Conservation (phyloP, 2,329 filamentous ascomycete species). For the Ceratocystis huliohia region DNA sequence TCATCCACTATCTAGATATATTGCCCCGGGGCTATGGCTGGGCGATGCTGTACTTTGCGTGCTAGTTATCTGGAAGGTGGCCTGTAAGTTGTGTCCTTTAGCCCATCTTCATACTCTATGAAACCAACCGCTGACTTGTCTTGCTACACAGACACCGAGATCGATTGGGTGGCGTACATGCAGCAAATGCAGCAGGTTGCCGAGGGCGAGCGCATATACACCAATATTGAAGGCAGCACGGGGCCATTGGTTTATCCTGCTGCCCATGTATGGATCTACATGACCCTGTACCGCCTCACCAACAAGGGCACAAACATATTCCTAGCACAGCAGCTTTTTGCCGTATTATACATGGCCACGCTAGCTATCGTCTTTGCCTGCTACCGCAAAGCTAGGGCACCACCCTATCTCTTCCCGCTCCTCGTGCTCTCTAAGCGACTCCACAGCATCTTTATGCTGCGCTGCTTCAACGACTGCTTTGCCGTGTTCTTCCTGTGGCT, state of each 20-base stretch:
- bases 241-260: constrained; percentile 93
- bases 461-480: constrained; percentile 93
- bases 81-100: constrained; percentile 47
- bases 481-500: constrained; percentile 72
- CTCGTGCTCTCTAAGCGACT: constrained; percentile 81
- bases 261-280: constrained; percentile 85
- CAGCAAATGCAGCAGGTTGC: constrained; percentile 72
- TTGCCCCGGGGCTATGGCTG: constrained; percentile 51
- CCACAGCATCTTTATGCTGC: constrained; percentile 83
- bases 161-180: constrained; percentile 97
- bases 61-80: constrained; percentile 65
- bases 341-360: constrained; percentile 61
- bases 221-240: constrained; percentile 70
- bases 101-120: neutral
- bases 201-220: constrained; percentile 78
- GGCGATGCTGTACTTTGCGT: constrained; percentile 60
- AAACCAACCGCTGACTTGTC: neutral
- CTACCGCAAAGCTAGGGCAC: constrained; percentile 65
- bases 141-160: constrained; percentile 65
- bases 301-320: constrained; percentile 62
- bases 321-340: constrained; percentile 75
- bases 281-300: constrained; percentile 64
- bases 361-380: constrained; percentile 67
- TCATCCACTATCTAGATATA: constrained; percentile 37
- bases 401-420: constrained; percentile 76